Evolutionary conservation across 495 filamentous ascomycete species (phyloP), one percentile per base, ranked within the genome.

Genomic region (Polyplosphaeria fusca): DNA sequence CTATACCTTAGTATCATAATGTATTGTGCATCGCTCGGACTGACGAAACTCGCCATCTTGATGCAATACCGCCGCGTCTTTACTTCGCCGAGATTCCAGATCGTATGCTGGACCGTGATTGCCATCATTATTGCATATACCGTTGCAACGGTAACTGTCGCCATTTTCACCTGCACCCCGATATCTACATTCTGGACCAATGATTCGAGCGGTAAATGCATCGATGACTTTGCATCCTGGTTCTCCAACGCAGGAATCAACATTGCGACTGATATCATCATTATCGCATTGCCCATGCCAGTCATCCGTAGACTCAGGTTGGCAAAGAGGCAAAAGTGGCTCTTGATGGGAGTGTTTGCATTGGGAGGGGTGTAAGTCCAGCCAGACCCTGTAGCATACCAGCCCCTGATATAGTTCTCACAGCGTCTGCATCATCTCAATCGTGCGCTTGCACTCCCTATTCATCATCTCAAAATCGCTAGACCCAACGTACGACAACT

Each of bases 241-340:
- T 79, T 76, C 65, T 57, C 72, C 52, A 80, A 77, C 60, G 73
- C 74, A 0, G 70, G 70, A 0, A 72, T 78, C 16, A 82, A 81
- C 65, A 78, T 82, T 43, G 47, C 76, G 20, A 77, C 74, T 38
- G 80, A 82, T 58, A 32, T 79, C 23, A 68, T 74, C 25, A 65
- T 79, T 41, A 74, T 78, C 35, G 46, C 67, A n/a, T 43, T 72
- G 12, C 70, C 70, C 0, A 54, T 72, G 42, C 64, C 60, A 2
- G 58, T 64, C 0, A 32, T 72, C 5, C 48, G 47, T 11, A 35
- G 37, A 1, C 55, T 72, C 14, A 54, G 68, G 19, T 47, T 70
- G 22, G 57, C 64, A 1, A 50, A 42, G 32, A 61, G 47, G 35
- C 68, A 68, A 37, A 67, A 67, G 52, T 22, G 20, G 19, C 52